Evolutionary conservation across 2,329 filamentous ascomycete genomes (phyloP).

Genomic region (Corniculantispora saksenae): DNA sequence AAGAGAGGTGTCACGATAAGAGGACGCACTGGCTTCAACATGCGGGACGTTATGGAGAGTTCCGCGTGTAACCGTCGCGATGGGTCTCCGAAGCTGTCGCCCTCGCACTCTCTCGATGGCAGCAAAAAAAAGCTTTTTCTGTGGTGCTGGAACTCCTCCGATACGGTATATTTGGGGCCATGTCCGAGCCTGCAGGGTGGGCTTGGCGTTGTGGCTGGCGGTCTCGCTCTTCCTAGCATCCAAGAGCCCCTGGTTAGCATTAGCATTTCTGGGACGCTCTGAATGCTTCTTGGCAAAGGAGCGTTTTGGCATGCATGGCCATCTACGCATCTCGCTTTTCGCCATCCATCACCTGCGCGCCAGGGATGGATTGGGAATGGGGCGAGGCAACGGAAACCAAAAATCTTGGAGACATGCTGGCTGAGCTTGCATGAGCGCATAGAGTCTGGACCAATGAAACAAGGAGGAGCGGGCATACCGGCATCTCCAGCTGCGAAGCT

Average conservation of each 20-base stretch:
- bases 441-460: background rate
- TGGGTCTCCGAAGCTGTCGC: slow-evolving; percentile 9
- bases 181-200: background rate
- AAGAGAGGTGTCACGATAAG: background rate
- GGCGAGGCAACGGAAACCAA: background rate
- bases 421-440: background rate
- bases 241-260: background rate
- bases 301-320: background rate
- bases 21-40: background rate
- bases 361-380: background rate
- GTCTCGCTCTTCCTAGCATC: background rate
- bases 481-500: too few relatives aligned
- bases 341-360: background rate
- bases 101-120: background rate
- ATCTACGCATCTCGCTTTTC: background rate
- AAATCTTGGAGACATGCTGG: background rate
- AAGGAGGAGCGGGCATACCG: background rate
- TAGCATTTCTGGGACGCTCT: too few relatives aligned
- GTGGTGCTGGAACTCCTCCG: slow-evolving; percentile 14
- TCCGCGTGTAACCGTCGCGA: slow-evolving; percentile 17
- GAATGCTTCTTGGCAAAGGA: background rate
- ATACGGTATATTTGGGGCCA: slow-evolving; percentile 13
- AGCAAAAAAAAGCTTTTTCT: slow-evolving; percentile 2
- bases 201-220: slow-evolving; percentile 6
- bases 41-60: background rate